These are phyloP conservation scores for Byssochlamys sp. DNA, from an alignment of 2,329 filamentous ascomycete species.

Conservation along the genomic window DNA sequence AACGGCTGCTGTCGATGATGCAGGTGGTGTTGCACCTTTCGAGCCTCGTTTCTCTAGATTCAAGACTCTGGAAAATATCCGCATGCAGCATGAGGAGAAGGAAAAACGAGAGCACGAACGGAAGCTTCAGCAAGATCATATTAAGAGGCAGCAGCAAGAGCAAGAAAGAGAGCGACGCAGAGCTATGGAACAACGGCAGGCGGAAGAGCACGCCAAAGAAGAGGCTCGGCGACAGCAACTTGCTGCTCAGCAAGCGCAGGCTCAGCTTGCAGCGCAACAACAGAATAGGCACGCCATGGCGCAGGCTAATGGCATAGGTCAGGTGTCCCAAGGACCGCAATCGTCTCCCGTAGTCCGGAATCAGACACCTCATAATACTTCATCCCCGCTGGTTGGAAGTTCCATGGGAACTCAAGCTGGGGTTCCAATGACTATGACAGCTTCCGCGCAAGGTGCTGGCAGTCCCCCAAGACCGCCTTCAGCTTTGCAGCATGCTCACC, in stretches of 20 bases:
- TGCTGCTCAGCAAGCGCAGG: constrained; percentile 39
- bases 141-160: constrained; percentile 39
- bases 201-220: constrained; percentile 35
- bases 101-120: constrained; percentile 39
- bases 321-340: constrained; percentile 31
- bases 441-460: constrained; percentile 37
- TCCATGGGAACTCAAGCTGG: constrained; percentile 29
- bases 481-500: constrained; percentile 39
- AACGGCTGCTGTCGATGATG: constrained; percentile 57
- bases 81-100: constrained; percentile 64
- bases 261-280: constrained; percentile 32
- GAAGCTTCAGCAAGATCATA: constrained; percentile 41
- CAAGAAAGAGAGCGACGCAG: constrained; percentile 40
- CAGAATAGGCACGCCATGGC: constrained; percentile 45
- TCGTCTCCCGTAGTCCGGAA: constrained; percentile 41
- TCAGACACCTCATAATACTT: constrained; percentile 36
- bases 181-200: constrained; percentile 34
- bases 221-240: constrained; percentile 30
- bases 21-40: constrained; percentile 62
- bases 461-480: constrained; percentile 38
- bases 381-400: constrained; percentile 36
- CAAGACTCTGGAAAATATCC: constrained; percentile 81
- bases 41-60: constrained; percentile 83
- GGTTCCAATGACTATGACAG: constrained; percentile 37
- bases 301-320: constrained; percentile 30